Base-by-base conservation (phyloP, 1,284 basidiomycete species). In the Taiwanofungus camphoratus region DNA sequence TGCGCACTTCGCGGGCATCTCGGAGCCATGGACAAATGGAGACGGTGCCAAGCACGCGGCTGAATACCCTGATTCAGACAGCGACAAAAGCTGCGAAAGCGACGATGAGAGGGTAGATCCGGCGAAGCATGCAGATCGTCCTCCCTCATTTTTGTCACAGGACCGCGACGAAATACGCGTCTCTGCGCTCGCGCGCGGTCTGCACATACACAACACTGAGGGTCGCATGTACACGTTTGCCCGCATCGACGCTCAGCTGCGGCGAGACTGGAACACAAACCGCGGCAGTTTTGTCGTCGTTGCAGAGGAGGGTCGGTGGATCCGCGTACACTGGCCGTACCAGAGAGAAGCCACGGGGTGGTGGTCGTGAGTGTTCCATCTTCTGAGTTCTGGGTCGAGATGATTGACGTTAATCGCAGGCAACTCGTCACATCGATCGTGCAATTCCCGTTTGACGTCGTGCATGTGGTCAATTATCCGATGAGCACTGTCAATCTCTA, bases 201-300 rank as follows among this genome's bases (percentile, higher is more conserved):
- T 67, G 60, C 61, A 68, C 40, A 60, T 71, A 36, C 42, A 59
- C 52, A 63, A 64, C 45, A 46, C 34, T 5, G 55, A 59, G 33
- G 68, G 65, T 16, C 57, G 71, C 34, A 58, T 71, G 21, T 74
- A 74, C 53, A 52, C 60, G 2, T 70, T 71, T 37, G 62, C 59
- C 16, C 33, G 48, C 5, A 45, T 72, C 35, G 56, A 68, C 36
- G 60, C 62, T 5, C 66, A 69, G 48, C 42, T 72, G 30, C 61
- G 67, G 15, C 57, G 66, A 18, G 64, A 63, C 36, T 68, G 67
- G 66, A 51, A 52, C 9, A 57, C 48, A 18, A 61, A 65, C 33
- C 51, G 59, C 5, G 70, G 70, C 4, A 60, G 60, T 19, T 65
- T 72, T 36, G 62, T 63, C 12, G 51, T 74, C 48, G 56, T 68